Base-by-base conservation (phyloP, 345 rosid genomes). In the Camelina hispida region DNA sequence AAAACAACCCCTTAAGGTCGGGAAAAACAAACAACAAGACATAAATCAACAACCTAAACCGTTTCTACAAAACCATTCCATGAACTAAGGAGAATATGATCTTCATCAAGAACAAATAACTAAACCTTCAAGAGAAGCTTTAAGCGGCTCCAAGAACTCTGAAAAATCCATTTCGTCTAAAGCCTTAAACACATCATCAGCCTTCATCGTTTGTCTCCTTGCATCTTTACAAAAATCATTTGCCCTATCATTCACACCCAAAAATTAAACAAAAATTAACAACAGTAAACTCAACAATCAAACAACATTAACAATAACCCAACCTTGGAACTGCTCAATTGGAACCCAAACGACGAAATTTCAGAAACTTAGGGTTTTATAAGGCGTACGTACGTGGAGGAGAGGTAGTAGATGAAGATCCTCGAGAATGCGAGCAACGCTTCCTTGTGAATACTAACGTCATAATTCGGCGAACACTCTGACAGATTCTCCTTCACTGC, bases 401-500 rank as follows among this genome's bases (percentile, higher is more conserved):
- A 87, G 73, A 89, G 90, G 73, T 85, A 85, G 83, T 89, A 91
- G 60, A 89, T 89, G 83, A 89, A 89, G 73, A 89, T 87, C 68
- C 47, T 83, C 9, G 94, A 68, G 68, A 79, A 79, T 12, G 79
- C 82, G 11, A 74, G 68, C 7, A 74, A n/a, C 4, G 82, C 82
- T 69, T 79, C 82, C 68, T 74, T 79, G 68, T 79, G 82, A 56
- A 79, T 62, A 66, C 75, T 74, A 34, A 91, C 68, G 76, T 87
- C 97, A 72, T 77, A 78, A 57, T 87, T 89, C 13, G 85, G 84
- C 55, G 95, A 94, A 73, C 91, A 87, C 28, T 83, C 84, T 32
- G 91, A 80, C 5, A 94, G 86, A 87, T 89, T 86, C 37, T 87
- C 95, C 79, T 91, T 94, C 83, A 91, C 97, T 71, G 90, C 87